These are phyloP conservation scores for Trichoderma citrinoviride DNA, from an alignment of 2,329 filamentous ascomycete species.

Conservation along the genomic window DNA sequence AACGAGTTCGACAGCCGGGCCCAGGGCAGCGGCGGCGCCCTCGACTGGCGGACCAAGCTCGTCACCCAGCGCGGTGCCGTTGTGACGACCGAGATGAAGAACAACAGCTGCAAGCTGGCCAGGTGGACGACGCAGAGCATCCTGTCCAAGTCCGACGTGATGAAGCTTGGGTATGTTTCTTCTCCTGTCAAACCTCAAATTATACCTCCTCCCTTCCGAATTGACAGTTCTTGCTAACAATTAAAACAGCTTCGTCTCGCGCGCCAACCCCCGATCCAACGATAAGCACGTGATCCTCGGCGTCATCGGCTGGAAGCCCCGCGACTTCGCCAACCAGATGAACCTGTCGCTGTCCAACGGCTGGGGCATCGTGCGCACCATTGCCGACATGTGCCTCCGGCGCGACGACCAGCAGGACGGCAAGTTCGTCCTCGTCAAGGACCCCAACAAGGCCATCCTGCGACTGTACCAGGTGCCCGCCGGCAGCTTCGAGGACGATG, in stretches of 20 bases:
- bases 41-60: constrained; percentile 97
- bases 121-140: constrained; percentile 97
- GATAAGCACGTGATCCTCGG: constrained; percentile 94
- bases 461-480: constrained; percentile 88
- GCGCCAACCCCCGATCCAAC: constrained; percentile 85
- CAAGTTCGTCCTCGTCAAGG: constrained; percentile 80
- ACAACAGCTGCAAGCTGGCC: constrained; percentile 98
- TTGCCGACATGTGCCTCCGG: constrained; percentile 87
- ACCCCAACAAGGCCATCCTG: constrained; percentile 95
- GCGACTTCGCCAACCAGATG: constrained; percentile 97
- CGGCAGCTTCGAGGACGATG: constrained; percentile 87
- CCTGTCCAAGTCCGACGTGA: constrained; percentile 92
- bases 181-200: neutral
- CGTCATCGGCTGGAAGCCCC: constrained; percentile 95
- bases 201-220: neutral
- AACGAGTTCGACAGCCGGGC: constrained; percentile 99
- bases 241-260: constrained; percentile 78
- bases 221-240: constrained; percentile 22
- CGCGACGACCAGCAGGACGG: constrained; percentile 58
- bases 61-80: constrained; percentile 93
- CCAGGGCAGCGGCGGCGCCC: constrained; percentile 86
- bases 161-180: constrained; percentile 85
- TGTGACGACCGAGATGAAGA: constrained; percentile 99
- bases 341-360: constrained; percentile 95
- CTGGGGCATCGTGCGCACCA: constrained; percentile 98